Evolutionary conservation across 108 stramenopile genomes (phyloP), one percentile per base, ranked within the genome.

Genomic region (Seminavis robusta): DNA sequence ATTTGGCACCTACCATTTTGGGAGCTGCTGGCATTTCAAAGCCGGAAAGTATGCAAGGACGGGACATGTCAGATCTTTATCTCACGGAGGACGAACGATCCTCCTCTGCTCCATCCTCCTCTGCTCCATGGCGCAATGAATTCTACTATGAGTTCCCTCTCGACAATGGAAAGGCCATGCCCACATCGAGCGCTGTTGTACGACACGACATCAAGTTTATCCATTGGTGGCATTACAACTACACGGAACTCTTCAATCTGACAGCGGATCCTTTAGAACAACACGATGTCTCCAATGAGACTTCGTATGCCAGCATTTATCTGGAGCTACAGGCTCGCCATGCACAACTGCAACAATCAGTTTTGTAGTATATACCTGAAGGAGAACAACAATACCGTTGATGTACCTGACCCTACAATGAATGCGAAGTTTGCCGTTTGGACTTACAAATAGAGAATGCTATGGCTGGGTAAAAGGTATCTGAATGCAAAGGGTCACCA

Each of bases 31-130:
- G 76, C 13, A 43, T 77, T 19, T 52, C 66, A 7, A 47, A 65
- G 8, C 49, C 80, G 23, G 59, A 74, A 30, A 26, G 51, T 2
- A 86, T 86, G 85, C 76, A 80, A 76, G 85, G 85, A 3, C 57
- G 85, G 20, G 79, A 83, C 45, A 80, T 86, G 55, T 52, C 79
- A 19, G 65, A 80, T 4, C 53, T 86, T 52, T 86, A 86, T 38
- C 63, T 72, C n/a, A 33, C 4, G 29, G 43, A 53, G 24, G 23
- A 40, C 46, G 25, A 43, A 53, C 3, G 49, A 47, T n/a, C 44
- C 34, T 24, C 16, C 25, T 19, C 33, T 19, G n/a, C 10, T 4
- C 9, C 5, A 15, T 20, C 53, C 28, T 26, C 52, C 0, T 30
- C 15, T 3, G 3, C 33, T 36, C 56, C 54, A 23, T 84, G 83